These are phyloP conservation scores for Polytrichum commune DNA, from an alignment of 225 moss, liverwort and hornwort genomes.

Conservation along the genomic window DNA sequence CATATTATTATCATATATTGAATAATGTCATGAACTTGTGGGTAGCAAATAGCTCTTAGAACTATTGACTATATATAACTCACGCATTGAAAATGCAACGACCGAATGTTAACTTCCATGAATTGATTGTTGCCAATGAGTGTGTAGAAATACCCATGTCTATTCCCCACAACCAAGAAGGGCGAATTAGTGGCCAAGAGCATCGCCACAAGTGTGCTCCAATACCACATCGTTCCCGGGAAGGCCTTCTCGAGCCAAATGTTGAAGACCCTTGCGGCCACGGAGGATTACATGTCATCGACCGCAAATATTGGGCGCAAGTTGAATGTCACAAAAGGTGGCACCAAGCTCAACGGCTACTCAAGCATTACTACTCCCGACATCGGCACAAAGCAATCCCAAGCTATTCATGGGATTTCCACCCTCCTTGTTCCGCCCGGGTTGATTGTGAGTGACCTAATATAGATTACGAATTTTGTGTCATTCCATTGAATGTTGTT, in stretches of 20 bases:
- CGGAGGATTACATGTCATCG: not conserved
- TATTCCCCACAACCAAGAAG: too few relatives aligned
- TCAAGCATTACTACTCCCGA: constrained; percentile 12
- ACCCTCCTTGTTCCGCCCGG: constrained; percentile 23
- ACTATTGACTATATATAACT: too few relatives aligned
- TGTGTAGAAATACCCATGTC: too few relatives aligned
- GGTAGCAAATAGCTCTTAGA: too few relatives aligned
- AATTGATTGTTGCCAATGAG: too few relatives aligned
- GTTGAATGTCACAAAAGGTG: constrained; percentile 9
- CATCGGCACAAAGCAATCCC: constrained; percentile 15
- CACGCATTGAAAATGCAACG: too few relatives aligned
- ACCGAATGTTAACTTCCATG: too few relatives aligned
- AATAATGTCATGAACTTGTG: too few relatives aligned
- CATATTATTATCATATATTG: too few relatives aligned
- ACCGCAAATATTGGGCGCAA: constrained; percentile 9
- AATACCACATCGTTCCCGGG: constrained; percentile 35
- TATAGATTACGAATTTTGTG: too few relatives aligned
- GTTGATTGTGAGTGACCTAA: constrained; percentile 15
- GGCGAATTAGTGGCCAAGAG: not conserved
- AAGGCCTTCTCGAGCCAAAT: constrained; percentile 11
- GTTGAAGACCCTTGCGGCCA: constrained; percentile 11
- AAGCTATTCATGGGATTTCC: constrained; percentile 38
- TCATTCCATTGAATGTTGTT: too few relatives aligned
- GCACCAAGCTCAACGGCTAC: constrained; percentile 27
- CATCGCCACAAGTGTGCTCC: constrained; percentile 27